phyloP scores from a whole-genome alignment of 768 basidiomycete genomes.

The Suillus variegatus region DNA sequence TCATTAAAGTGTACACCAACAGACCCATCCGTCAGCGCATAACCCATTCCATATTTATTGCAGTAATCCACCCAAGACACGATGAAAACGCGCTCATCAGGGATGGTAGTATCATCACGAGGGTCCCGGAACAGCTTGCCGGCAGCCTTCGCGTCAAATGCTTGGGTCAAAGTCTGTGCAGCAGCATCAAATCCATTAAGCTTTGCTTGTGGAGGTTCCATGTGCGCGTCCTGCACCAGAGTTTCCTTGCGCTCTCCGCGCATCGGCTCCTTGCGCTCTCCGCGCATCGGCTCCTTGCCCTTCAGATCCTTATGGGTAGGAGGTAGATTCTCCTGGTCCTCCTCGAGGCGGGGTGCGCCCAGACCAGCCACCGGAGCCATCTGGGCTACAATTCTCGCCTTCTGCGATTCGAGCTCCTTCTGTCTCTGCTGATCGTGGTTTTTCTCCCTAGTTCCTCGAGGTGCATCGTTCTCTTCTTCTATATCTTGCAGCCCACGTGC shows the following conservation, averaged over 20 bases:
- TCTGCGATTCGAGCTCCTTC: constrained; percentile 88
- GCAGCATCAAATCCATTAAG: constrained; percentile 70
- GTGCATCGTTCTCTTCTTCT: constrained; percentile 39
- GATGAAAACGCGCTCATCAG: constrained; percentile 83
- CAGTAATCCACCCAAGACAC: constrained; percentile 99
- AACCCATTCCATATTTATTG: constrained; percentile 99
- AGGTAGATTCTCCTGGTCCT: constrained; percentile 36
- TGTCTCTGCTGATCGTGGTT: constrained; percentile 44
- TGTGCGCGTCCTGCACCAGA: constrained; percentile 19
- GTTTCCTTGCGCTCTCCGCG: constrained; percentile 24
- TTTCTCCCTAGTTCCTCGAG: constrained; percentile 41
- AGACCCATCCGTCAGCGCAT: constrained; percentile 92
- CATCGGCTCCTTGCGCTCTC: constrained; percentile 32
- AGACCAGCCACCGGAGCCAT: constrained; percentile 63
- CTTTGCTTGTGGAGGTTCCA: constrained; percentile 29
- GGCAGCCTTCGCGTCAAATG: constrained; percentile 66
- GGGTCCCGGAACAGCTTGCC: constrained; percentile 73
- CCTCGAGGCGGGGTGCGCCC: constrained; percentile 32
- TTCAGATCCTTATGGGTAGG: constrained; percentile 32
- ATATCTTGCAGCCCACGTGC: constrained; percentile 47
- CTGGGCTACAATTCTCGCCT: constrained; percentile 91
- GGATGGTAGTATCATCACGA: constrained; percentile 51
- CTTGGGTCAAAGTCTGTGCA: constrained; percentile 48
- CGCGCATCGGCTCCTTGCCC: constrained; percentile 31
- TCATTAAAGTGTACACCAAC: constrained; percentile 98